Percentiles rank a stretch among this genome's conserved stretches.
Conservation (phyloP, 1,284 basidiomycete genomes). For the Ustilago xerochloae region DNA sequence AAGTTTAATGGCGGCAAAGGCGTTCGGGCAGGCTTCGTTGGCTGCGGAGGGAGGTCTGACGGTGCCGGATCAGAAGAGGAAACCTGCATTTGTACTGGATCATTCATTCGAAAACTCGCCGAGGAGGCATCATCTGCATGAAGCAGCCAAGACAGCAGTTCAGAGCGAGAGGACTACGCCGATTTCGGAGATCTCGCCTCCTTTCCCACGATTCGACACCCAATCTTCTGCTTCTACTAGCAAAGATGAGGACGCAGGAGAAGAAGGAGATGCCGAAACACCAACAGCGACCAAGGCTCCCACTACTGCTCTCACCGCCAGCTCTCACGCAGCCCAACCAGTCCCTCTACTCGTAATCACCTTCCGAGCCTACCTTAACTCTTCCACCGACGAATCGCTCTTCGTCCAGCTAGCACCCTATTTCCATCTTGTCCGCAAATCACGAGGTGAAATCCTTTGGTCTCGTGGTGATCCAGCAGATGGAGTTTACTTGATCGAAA, state of each 20-base stretch:
- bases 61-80: slow-evolving; percentile 60
- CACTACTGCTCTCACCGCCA: background rate
- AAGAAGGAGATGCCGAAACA: background rate
- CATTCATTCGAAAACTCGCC: slow-evolving; percentile 80
- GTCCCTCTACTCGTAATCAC: slow-evolving; percentile 54
- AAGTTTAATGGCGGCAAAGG: slow-evolving; percentile 63
- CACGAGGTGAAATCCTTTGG: slow-evolving; percentile 78
- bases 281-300: slow-evolving; percentile 5
- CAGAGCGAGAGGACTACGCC: slow-evolving; percentile 32
- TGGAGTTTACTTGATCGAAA: slow-evolving; percentile 64
- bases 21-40: slow-evolving; percentile 66
- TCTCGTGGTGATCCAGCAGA: slow-evolving; percentile 79
- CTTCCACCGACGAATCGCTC: slow-evolving; percentile 53
- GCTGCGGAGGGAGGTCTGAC: slow-evolving; percentile 70
- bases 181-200: slow-evolving; percentile 21
- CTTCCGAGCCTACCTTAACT: slow-evolving; percentile 52
- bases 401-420: slow-evolving; percentile 75
- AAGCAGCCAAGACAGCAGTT: slow-evolving; percentile 74
- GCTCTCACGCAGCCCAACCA: slow-evolving; percentile 45
- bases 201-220: background rate
- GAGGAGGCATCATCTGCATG: slow-evolving; percentile 78
- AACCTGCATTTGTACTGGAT: slow-evolving; percentile 69
- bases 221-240: background rate
- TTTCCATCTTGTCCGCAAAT: slow-evolving; percentile 76
- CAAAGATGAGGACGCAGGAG: background rate